Base-by-base conservation (phyloP, 345 rosid genomes). In the Geranium rotundifolium region DNA sequence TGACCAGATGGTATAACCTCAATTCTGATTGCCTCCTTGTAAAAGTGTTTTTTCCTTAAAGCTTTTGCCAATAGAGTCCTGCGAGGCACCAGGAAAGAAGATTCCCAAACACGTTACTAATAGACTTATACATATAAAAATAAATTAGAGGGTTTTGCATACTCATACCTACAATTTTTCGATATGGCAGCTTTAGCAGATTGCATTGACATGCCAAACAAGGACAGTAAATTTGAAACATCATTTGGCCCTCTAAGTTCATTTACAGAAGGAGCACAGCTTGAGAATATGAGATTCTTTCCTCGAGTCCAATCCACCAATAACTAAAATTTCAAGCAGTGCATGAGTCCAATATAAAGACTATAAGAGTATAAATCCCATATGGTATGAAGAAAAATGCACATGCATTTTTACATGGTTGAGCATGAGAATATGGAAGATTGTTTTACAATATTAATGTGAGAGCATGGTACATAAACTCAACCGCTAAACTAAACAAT, bases 171-270 rank as follows among this genome's bases (percentile, higher is more conserved):
- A 85, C 89, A 93, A 57, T 85, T 90, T 73, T 77, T 85, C 57
- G 97, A 85, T 67, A 88, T 55, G 14, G 92, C 85, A 54, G 79
- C 82, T 77, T 82, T 93, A 60, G 95, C 95, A 66, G 75, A 78
- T 63, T 90, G 95, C 69, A 68, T 61, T 27, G 90, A 74, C 67
- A 90, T 76, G 66, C 97, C 95, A 67, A 88, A 73, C 82, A 93
- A 80, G 29, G 84, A 84, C 27, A 79, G 73, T 31, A 90, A 72
- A 72, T 93, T 93, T 54, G 84, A 79, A 59, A 90, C 85, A 81
- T 88, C 96, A 49, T 76, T 79, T 5, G 97, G 97, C 58, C 99
- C 97, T 74, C 96, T 90, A 70, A 90, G 68, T 63, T 84, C 91
- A 61, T 74, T 75, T 14, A 85, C 87, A 30, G 87, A 84, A 72